phyloP scores from a whole-genome alignment of 2,329 filamentous ascomycete genomes.

The Colletotrichum musicola region DNA sequence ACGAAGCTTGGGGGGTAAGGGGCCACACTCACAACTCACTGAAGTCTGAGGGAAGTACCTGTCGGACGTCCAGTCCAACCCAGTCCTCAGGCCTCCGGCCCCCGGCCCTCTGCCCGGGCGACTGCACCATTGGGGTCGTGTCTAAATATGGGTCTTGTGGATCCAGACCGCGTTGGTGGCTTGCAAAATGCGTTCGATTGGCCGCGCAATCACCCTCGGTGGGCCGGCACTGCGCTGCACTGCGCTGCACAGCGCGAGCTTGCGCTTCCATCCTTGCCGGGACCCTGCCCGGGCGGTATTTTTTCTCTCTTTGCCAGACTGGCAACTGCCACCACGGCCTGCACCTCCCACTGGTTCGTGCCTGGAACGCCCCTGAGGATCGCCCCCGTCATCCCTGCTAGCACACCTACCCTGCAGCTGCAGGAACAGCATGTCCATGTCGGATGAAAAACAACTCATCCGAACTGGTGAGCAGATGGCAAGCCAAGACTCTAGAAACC shows the following conservation, averaged over 20 bases:
- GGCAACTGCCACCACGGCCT: conserved; percentile 14
- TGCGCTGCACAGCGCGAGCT: conserved; percentile 17
- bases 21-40: background rate
- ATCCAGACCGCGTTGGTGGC: background rate
- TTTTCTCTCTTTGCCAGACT: background rate
- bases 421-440: conserved; percentile 37
- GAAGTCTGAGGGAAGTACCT: conserved; percentile 13
- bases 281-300: conserved; percentile 14
- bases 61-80: conserved; percentile 1
- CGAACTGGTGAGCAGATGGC: conserved; percentile 15
- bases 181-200: conserved; percentile 9
- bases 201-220: conserved; percentile 17
- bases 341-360: conserved; percentile 38
- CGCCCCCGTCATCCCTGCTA: conserved; percentile 33
- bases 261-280: conserved; percentile 18
- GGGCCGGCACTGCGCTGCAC: conserved; percentile 31
- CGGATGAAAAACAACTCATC: conserved; percentile 31
- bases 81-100: conserved; percentile 12
- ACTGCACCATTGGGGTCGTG: conserved; percentile 23
- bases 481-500: background rate
- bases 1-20: background rate
- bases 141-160: conserved; percentile 31
- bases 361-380: conserved; percentile 36
- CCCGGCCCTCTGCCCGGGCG: conserved; percentile 3
- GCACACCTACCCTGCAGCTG: conserved; percentile 16